Evolutionary conservation across 768 basidiomycete genomes (phyloP).

Genomic region (Myochromella boudieri): DNA sequence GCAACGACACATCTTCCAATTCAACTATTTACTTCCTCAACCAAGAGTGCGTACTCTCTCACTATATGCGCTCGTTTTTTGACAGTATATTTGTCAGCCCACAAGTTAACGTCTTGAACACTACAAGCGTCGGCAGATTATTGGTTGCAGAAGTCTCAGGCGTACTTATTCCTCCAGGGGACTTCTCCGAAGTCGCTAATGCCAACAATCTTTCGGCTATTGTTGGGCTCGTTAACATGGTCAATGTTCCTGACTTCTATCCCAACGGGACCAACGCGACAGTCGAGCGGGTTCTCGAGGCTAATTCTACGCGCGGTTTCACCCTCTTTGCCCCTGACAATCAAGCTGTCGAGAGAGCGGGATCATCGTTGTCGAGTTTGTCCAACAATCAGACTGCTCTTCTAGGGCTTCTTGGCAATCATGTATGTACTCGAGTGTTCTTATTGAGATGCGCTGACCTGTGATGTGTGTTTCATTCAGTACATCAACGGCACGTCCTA

Average conservation of each 20-base stretch:
- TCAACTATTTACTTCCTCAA: slow-evolving; percentile 46
- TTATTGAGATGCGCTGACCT: too few relatives aligned
- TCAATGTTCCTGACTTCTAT: slow-evolving; percentile 22
- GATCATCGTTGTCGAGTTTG: slow-evolving; percentile 30
- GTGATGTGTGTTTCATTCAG: too few relatives aligned
- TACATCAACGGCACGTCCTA: slow-evolving; percentile 67
- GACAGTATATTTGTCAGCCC: slow-evolving; percentile 15
- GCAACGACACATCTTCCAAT: slow-evolving; percentile 26
- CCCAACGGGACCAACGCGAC: slow-evolving; percentile 34
- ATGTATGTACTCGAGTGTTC: slow-evolving; percentile 39
- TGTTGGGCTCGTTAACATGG: slow-evolving; percentile 25
- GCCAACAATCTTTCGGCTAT: slow-evolving; percentile 43
- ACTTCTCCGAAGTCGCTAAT: slow-evolving; percentile 40
- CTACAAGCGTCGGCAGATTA: slow-evolving; percentile 35
- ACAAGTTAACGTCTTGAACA: slow-evolving; percentile 31
- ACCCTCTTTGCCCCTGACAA: slow-evolving; percentile 70
- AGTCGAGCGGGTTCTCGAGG: slow-evolving; percentile 31
- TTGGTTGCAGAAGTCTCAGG: slow-evolving; percentile 48
- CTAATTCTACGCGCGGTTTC: slow-evolving; percentile 42
- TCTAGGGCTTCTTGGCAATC: slow-evolving; percentile 50
- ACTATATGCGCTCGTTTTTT: not conserved
- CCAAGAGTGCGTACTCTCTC: slow-evolving; percentile 35
- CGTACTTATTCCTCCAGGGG: slow-evolving; percentile 53
- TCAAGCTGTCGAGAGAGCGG: slow-evolving; percentile 41
- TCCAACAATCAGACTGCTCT: slow-evolving; percentile 48